These are phyloP conservation scores for Marchantia paleacea DNA, from an alignment of 225 moss, liverwort and hornwort genomes.

Conservation along the genomic window DNA sequence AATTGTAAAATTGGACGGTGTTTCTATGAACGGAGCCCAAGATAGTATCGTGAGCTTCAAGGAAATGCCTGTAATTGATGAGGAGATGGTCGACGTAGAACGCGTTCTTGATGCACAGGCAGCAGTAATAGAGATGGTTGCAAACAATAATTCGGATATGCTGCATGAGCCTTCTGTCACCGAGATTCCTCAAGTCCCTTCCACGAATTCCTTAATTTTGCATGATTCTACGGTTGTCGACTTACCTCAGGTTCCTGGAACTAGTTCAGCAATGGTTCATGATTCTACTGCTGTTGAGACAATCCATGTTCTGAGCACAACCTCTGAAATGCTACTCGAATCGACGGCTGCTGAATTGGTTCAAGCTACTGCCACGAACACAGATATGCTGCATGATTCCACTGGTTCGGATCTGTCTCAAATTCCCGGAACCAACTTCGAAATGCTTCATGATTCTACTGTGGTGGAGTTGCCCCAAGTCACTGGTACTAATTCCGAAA, in stretches of 20 bases:
- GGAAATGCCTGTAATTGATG: slow-evolving; percentile 38
- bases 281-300: neutral
- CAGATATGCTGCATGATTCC: slow-evolving; percentile 5
- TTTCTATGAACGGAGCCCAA: slow-evolving; percentile 33
- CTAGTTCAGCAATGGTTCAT: neutral
- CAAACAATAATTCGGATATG: slow-evolving; percentile 14
- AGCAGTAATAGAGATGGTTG: slow-evolving; percentile 4
- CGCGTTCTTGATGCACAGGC: slow-evolving; percentile 15
- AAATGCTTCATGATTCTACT: neutral
- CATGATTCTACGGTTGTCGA: neutral
- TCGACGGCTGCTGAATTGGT: neutral
- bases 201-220: neutral
- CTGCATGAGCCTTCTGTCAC: slow-evolving; percentile 6
- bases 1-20: slow-evolving; percentile 26
- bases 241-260: neutral
- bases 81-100: slow-evolving; percentile 54
- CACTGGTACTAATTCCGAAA: neutral
- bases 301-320: neutral
- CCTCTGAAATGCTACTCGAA: slow-evolving; percentile 15
- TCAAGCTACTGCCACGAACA: neutral
- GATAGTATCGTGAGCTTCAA: slow-evolving; percentile 30
- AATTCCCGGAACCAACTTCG: neutral
- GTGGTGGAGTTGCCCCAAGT: neutral
- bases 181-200: neutral
- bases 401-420: neutral